Base-by-base conservation (phyloP, 2,329 filamentous ascomycete genomes). In the Pseudocercospora fuligena region DNA sequence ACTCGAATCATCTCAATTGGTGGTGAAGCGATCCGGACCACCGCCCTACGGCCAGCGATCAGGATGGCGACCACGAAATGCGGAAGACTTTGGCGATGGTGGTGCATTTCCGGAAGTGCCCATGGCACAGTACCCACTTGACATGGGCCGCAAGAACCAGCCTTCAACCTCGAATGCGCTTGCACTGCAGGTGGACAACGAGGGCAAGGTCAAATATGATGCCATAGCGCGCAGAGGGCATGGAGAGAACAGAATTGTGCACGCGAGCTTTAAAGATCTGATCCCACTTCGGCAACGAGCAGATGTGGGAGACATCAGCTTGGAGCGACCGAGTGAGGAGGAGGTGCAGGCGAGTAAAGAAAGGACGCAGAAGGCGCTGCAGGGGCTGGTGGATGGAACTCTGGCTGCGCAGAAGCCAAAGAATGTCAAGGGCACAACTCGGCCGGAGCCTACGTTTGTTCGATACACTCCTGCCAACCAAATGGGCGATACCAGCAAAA, bases 131-230 rank as follows among this genome's bases (percentile, higher is more conserved):
- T 99, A 98, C 77, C 95, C 95, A 11, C 87, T 97, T 60, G 92
- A 97, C 66, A 97, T 98, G 93, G 94, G 94, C 66, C 89, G 90
- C 74, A 96, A 97, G 80, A 73, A 73, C 11, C 85, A 86, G 40
- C 75, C 80, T 2, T 83, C 88, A 8, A 86, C 86, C 56, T 95
- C 90, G 72, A 98, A 97, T 81, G 94, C 95, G 63, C 86, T 99
- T 57, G 90, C 93, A n/a, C 86, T 98, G 33, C 92, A 97, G 78
- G 93, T 98, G 40, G 93, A 98, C 77, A 88, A 86, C 0, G 91
- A 97, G 71, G 95, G 95, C 53, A 97, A 96, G 77, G 92, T 97
- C 69, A 96, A 97, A 80, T 99, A 97, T 82, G 93, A 97, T 78
- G 93, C 94, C 62, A 97, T 99, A 76, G 94, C 94, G 60, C 87